phyloP scores from a whole-genome alignment of 306 rosid genomes.

The Herpetospermum pedunculosum region DNA sequence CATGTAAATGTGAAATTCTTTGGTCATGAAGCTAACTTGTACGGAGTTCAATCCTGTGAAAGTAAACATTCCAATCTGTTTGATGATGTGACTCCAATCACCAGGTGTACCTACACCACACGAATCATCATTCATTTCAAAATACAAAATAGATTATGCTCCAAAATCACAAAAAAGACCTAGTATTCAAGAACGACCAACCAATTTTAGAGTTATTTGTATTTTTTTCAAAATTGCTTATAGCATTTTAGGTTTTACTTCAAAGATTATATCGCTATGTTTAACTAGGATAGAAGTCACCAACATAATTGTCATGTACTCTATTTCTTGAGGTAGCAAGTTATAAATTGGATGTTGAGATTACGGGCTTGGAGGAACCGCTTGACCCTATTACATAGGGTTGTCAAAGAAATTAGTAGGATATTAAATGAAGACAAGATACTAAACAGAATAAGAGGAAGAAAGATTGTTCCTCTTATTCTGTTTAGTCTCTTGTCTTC shows the following conservation, averaged over 20 bases:
- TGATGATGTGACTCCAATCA: conserved; percentile 97
- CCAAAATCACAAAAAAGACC: neutral
- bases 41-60: conserved; percentile 83
- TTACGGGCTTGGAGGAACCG: no score
- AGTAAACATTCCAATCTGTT: conserved; percentile 97
- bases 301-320: no score
- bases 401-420: no score
- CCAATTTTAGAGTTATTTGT: neutral
- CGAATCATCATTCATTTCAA: no score
- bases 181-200: neutral
- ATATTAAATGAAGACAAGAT: no score
- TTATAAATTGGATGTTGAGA: neutral
- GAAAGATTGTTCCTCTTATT: no score
- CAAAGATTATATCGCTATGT: neutral
- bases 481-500: neutral
- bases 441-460: no score
- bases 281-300: neutral
- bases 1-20: conserved; percentile 85
- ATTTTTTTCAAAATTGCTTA: no score
- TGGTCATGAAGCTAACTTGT: conserved; percentile 91
- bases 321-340: no score
- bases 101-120: conserved; percentile 99
- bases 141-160: no score
- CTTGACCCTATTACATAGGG: no score
- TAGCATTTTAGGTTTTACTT: no score